Evolutionary conservation across 192 early-diverging fungal genomes (phyloP).

Genomic region (Linnemannia exigua): DNA sequence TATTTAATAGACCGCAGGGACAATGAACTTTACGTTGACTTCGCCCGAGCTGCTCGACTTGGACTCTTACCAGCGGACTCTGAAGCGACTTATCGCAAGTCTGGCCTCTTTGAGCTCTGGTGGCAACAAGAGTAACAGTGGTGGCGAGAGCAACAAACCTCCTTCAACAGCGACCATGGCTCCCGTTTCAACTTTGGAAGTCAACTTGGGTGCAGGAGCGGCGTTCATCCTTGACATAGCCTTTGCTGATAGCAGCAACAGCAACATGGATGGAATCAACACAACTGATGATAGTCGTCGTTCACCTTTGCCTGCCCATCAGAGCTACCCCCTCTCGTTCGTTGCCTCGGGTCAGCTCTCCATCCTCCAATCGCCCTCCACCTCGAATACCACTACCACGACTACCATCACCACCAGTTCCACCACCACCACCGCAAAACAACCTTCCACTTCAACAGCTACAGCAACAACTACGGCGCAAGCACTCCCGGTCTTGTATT

Average conservation of each 20-base stretch:
- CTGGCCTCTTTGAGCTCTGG: slow-evolving; percentile 2
- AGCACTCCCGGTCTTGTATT: slow-evolving; percentile 6
- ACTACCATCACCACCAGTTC: background rate
- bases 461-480: background rate
- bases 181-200: background rate
- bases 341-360: slow-evolving; percentile 23
- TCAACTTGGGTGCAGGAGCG: slow-evolving; percentile 20
- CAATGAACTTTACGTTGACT: slow-evolving; percentile 38
- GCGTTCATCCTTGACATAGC: slow-evolving; percentile 25
- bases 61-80: slow-evolving; percentile 30
- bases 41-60: slow-evolving; percentile 38
- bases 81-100: slow-evolving; percentile 16
- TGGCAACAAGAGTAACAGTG: background rate
- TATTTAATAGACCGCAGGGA: slow-evolving; percentile 28
- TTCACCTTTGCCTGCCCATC: background rate
- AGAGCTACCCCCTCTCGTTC: slow-evolving; percentile 34
- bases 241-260: background rate
- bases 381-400: background rate
- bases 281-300: background rate
- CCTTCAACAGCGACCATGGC: background rate
- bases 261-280: background rate
- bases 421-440: background rate
- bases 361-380: background rate
- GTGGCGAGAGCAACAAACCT: background rate
- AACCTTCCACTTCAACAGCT: background rate